These are phyloP conservation scores for Leccinum solheimii DNA, from an alignment of 1,284 basidiomycete genomes.

Conservation along the genomic window DNA sequence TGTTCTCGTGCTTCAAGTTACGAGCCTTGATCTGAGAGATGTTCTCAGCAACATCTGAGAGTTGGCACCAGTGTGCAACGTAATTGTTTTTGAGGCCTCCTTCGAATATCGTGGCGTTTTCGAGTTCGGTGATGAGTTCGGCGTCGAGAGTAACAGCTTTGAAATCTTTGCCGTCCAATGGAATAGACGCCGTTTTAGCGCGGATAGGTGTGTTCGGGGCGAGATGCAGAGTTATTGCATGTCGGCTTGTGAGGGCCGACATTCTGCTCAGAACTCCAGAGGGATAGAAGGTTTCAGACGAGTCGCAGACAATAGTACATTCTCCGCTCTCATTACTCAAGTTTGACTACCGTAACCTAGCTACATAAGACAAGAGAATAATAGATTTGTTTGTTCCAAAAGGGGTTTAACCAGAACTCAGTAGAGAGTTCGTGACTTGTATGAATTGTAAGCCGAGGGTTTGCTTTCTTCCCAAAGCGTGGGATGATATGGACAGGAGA, in stretches of 20 bases:
- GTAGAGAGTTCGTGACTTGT: not conserved
- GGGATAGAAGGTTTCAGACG: no score
- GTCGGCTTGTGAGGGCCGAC: not conserved
- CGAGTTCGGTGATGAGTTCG: not conserved
- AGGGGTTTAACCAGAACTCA: not conserved
- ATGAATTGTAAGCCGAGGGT: not conserved
- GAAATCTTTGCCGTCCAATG: not conserved
- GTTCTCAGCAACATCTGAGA: not conserved
- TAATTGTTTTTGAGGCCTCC: not conserved
- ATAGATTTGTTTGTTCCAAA: not conserved
- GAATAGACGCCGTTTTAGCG: not conserved
- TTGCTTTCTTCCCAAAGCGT: not conserved
- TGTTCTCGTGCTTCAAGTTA: not conserved
- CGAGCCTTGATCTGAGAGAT: not conserved
- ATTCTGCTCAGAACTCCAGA: not conserved
- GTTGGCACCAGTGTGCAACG: not conserved
- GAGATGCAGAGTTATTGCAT: not conserved
- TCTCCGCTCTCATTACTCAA: no score
- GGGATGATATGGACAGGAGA: not conserved
- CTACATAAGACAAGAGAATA: not conserved
- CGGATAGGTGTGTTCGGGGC: not conserved
- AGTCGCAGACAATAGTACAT: no score
- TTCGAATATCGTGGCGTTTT: not conserved
- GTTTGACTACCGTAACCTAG: not conserved
- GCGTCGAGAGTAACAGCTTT: not conserved